A percentile compares a stretch with the other conserved stretches of the same genome.
Evolutionary conservation across 768 basidiomycete species (phyloP).

Genomic region (Phaeolepiota aurea): DNA sequence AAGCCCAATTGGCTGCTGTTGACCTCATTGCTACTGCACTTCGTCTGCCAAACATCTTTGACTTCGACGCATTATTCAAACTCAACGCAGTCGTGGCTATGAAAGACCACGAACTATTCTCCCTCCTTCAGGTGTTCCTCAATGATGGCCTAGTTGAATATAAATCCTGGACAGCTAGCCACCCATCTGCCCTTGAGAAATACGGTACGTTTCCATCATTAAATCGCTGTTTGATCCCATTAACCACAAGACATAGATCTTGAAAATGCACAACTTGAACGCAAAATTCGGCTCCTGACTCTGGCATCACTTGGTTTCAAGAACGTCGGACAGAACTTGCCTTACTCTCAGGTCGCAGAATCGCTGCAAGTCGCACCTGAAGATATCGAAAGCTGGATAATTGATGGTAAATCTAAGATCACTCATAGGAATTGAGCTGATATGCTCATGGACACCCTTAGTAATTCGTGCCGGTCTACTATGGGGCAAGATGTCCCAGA

Average conservation of each 20-base stretch:
- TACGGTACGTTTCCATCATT: slow-evolving; percentile 40
- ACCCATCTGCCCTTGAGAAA: slow-evolving; percentile 41
- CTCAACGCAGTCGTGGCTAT: slow-evolving; percentile 60
- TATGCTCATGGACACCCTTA: slow-evolving; percentile 18
- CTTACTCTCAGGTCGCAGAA: slow-evolving; percentile 63
- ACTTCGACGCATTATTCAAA: slow-evolving; percentile 76
- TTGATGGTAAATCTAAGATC: slow-evolving; percentile 71
- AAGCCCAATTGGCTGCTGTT: slow-evolving; percentile 44
- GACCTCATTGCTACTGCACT: slow-evolving; percentile 59
- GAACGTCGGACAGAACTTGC: slow-evolving; percentile 64
- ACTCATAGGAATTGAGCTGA: too few species aligned
- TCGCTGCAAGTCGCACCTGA: slow-evolving; percentile 53
- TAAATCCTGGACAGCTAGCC: slow-evolving; percentile 45
- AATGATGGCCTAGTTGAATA: slow-evolving; percentile 56
- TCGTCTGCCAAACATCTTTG: slow-evolving; percentile 58
- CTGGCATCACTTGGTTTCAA: slow-evolving; percentile 73
- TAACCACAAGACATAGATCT: too few species aligned
- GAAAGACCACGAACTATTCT: slow-evolving; percentile 65
- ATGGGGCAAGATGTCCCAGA: slow-evolving; percentile 79
- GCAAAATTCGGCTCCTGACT: slow-evolving; percentile 72
- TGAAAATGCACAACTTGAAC: slow-evolving; percentile 51
- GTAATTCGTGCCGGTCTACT: slow-evolving; percentile 77
- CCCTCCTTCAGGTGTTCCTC: slow-evolving; percentile 71
- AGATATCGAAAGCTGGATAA: slow-evolving; percentile 81
- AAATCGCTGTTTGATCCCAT: too few species aligned